phyloP scores from a whole-genome alignment of 345 rosid species.

The Cardamine chenopodiifolia region DNA sequence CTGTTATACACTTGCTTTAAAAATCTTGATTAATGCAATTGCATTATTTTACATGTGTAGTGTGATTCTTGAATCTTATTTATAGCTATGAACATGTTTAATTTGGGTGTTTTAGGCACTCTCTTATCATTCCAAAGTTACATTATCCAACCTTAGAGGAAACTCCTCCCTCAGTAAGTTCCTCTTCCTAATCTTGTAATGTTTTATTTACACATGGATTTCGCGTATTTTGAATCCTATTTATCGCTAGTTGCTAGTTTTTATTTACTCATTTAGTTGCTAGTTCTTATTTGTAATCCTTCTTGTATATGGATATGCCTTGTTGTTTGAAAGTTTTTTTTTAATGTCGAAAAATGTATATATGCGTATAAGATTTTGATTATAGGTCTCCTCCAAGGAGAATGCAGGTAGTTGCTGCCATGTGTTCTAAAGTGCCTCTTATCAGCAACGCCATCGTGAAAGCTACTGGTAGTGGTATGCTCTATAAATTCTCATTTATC shows the following conservation, averaged over 20 bases:
- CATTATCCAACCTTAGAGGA: slow-evolving; percentile 78
- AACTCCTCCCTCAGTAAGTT: slow-evolving; percentile 94
- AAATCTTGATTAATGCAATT: neutral
- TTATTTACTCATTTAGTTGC: neutral
- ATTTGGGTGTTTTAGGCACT: slow-evolving; percentile 64
- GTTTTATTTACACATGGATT: neutral
- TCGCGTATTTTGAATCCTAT: neutral
- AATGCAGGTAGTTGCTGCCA: slow-evolving; percentile 87
- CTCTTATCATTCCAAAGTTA: slow-evolving; percentile 84
- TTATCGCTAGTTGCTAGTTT: neutral
- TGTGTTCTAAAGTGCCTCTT: slow-evolving; percentile 92
- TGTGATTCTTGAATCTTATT: slow-evolving; percentile 12
- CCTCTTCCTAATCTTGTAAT: slow-evolving; percentile 15
- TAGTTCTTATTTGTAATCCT: neutral
- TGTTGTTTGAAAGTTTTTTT: slow-evolving; percentile 9
- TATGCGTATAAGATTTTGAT: slow-evolving; percentile 36
- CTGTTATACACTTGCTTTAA: neutral
- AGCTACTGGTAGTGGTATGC: slow-evolving; percentile 75
- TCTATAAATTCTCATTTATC: slow-evolving; percentile 1
- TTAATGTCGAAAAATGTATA: neutral
- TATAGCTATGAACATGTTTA: neutral
- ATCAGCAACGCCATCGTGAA: slow-evolving; percentile 83
- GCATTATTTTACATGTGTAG: neutral
- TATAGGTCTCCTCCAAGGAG: slow-evolving; percentile 42
- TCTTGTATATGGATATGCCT: neutral